phyloP scores from a whole-genome alignment of 192 early-diverging fungal species.

The Dissophora globulifera region DNA sequence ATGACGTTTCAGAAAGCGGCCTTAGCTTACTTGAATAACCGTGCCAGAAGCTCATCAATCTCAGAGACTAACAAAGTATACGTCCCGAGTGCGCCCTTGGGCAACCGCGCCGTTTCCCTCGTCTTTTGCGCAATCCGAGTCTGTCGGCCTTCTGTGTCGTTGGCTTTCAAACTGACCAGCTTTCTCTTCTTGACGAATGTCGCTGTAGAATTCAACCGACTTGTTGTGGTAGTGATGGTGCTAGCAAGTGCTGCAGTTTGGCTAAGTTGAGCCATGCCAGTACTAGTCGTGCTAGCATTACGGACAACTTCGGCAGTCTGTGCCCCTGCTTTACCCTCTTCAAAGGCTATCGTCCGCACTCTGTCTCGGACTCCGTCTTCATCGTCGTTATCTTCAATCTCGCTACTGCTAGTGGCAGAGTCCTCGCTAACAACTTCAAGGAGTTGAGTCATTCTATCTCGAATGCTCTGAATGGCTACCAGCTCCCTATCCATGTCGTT shows the following conservation, averaged over 20 bases:
- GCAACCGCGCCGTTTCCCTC: constrained; percentile 52
- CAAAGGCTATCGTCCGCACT: no score
- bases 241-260: no score
- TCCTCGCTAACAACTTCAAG: constrained; percentile 45
- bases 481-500: constrained; percentile 22
- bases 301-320: no score
- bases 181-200: constrained; percentile 36
- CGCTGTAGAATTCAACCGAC: neutral
- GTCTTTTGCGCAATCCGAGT: constrained; percentile 57
- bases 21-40: constrained; percentile 55
- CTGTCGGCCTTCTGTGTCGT: constrained; percentile 42
- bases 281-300: no score
- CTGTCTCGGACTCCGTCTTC: no score
- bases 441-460: constrained; percentile 22
- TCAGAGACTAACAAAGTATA: constrained; percentile 47
- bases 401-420: constrained; percentile 34
- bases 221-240: no score
- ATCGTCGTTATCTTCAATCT: constrained; percentile 23
- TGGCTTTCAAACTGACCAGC: constrained; percentile 44
- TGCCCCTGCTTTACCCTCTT: no score
- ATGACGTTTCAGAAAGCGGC: neutral
- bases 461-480: constrained; percentile 20
- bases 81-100: constrained; percentile 50
- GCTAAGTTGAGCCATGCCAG: no score
- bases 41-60: constrained; percentile 25